These are phyloP conservation scores for Chimonanthus salicifolius DNA, from an alignment of 164 flowering plant species.

Conservation along the genomic window DNA sequence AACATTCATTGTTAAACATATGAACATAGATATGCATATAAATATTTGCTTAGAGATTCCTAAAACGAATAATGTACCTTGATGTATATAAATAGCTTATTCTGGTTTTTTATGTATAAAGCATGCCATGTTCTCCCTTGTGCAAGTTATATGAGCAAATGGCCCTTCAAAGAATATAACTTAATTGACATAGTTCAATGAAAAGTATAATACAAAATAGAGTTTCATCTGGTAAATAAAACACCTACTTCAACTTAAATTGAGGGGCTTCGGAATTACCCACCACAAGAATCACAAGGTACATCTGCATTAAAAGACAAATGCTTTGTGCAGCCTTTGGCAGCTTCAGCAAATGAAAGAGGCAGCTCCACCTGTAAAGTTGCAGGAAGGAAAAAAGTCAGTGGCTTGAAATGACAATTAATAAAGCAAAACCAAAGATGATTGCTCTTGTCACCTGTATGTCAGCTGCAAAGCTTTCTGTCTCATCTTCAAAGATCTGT, in stretches of 20 bases:
- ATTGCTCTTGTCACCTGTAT: constrained; percentile 49
- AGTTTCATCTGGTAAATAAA: neutral
- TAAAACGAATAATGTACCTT: too few species aligned
- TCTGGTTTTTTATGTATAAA: too few species aligned
- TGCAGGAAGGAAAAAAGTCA: neutral
- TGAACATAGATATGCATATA: neutral
- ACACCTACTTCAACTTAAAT: neutral
- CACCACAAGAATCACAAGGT: constrained; percentile 81
- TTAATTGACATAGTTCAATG: too few species aligned
- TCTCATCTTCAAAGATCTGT: constrained; percentile 77
- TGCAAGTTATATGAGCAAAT: neutral
- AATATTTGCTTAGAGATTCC: too few species aligned
- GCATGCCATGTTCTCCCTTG: neutral
- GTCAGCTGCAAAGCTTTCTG: constrained; percentile 45
- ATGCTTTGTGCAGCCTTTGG: constrained; percentile 71
- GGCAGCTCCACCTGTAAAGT: constrained; percentile 55
- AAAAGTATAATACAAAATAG: too few species aligned
- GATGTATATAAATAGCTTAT: too few species aligned
- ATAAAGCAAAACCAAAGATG: constrained; percentile 4
- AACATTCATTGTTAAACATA: neutral
- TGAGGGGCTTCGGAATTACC: constrained; percentile 27
- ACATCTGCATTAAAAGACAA: constrained; percentile 61
- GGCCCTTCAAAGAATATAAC: neutral
- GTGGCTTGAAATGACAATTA: neutral
- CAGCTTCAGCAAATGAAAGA: constrained; percentile 89